These are phyloP conservation scores for Volvariella volvacea DNA, from an alignment of 1,284 basidiomycete genomes.

Conservation along the genomic window DNA sequence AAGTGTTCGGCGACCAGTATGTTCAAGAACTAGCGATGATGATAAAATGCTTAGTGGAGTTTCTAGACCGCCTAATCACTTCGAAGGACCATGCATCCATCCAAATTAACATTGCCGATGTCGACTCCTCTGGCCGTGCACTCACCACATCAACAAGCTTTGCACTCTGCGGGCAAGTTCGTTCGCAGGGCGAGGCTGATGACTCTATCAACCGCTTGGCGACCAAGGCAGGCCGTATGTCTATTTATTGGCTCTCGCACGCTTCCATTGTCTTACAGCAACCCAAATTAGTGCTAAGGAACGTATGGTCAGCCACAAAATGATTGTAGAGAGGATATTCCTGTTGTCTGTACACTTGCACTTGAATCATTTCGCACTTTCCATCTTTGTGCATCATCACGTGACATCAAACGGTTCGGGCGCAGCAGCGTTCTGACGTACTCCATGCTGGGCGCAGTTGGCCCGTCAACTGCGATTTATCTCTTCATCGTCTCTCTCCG, in stretches of 20 bases:
- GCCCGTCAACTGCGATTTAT: constrained; percentile 6
- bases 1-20: constrained; percentile 95
- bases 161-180: constrained; percentile 90
- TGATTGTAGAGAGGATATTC: constrained; percentile 25
- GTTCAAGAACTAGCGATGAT: constrained; percentile 25
- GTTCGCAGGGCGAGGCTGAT: constrained; percentile 93
- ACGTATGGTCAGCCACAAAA: constrained; percentile 75
- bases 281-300: constrained; percentile 52
- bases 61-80: constrained; percentile 86
- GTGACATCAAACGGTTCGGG: constrained; percentile 6
- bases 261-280: constrained; percentile 5
- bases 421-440: background rate
- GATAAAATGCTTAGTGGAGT: constrained; percentile 4
- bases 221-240: constrained; percentile 90
- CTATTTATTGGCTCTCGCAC: background rate
- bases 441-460: background rate
- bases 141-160: constrained; percentile 86
- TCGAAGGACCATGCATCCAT: constrained; percentile 99
- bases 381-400: constrained; percentile 3
- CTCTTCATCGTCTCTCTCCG: no score
- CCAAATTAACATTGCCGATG: constrained; percentile 93
- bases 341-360: background rate
- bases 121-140: constrained; percentile 90
- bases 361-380: no score
- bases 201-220: constrained; percentile 96